A percentile compares a stretch with the other conserved stretches of the same genome.
These are phyloP conservation scores for Aphanomyces invadans DNA, from an alignment of 352 stramenopile species.

Conservation along the genomic window DNA sequence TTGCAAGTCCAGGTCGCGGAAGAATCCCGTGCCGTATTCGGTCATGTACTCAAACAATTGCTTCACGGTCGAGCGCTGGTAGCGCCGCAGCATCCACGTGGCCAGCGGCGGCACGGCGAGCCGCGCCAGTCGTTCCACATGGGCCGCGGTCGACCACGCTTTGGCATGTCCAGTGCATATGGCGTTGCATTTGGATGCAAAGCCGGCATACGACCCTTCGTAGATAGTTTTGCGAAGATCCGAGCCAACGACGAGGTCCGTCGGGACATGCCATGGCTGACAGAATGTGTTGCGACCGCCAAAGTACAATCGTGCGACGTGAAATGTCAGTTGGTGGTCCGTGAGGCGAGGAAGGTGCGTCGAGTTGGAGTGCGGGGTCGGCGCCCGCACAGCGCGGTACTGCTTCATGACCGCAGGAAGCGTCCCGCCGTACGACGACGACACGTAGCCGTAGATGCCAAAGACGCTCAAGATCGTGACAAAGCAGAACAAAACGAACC, in stretches of 20 bases:
- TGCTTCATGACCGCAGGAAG: constrained; percentile 33
- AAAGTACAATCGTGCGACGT: constrained; percentile 69
- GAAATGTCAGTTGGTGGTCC: constrained; percentile 64
- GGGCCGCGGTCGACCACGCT: background rate
- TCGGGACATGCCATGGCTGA: constrained; percentile 54
- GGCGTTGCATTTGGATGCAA: constrained; percentile 67
- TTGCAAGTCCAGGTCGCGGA: constrained; percentile 73
- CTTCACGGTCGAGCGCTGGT: constrained; percentile 56
- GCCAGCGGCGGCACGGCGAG: background rate
- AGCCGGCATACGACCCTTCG: constrained; percentile 60
- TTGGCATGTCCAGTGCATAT: constrained; percentile 22
- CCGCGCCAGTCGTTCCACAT: background rate
- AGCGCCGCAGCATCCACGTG: constrained; percentile 58
- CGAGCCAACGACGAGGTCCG: constrained; percentile 40
- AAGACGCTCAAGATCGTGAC: constrained; percentile 44
- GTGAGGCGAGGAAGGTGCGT: constrained; percentile 42
- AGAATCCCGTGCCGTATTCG: constrained; percentile 63
- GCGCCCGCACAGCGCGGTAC: constrained; percentile 55
- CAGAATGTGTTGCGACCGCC: constrained; percentile 60
- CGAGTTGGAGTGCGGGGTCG: background rate
- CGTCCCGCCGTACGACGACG: constrained; percentile 28
- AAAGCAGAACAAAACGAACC: constrained; percentile 67
- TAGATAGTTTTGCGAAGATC: constrained; percentile 64
- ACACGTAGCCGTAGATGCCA: constrained; percentile 59
- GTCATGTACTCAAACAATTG: constrained; percentile 57